phyloP scores from a whole-genome alignment of 257 asterid species.

The Thymus quinquecostatus region DNA sequence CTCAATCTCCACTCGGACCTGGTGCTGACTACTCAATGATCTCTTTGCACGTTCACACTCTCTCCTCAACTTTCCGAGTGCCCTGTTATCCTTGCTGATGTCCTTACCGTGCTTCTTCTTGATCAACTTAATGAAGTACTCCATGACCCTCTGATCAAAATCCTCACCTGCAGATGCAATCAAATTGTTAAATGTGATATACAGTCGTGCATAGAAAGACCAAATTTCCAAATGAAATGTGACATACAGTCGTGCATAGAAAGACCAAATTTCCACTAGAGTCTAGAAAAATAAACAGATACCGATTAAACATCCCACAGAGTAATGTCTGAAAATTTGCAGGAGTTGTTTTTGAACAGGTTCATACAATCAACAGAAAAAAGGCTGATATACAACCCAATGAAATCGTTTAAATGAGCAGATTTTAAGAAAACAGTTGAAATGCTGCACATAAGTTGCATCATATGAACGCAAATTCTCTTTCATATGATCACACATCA shows the following conservation, averaged over 20 bases:
- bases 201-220: not conserved
- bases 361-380: not conserved
- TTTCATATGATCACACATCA: not conserved
- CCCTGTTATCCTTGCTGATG: slow-evolving; percentile 96
- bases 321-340: not conserved
- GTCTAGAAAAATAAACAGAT: not conserved
- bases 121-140: slow-evolving; percentile 90
- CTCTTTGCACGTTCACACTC: slow-evolving; percentile 95
- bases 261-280: not conserved
- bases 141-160: slow-evolving; percentile 96
- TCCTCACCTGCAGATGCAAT: slow-evolving; percentile 75
- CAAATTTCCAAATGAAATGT: not conserved
- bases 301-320: not conserved
- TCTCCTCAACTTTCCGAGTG: slow-evolving; percentile 94
- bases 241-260: not conserved
- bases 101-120: slow-evolving; percentile 96
- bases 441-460: not conserved
- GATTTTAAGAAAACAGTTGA: not conserved
- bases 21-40: slow-evolving; percentile 97
- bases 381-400: not conserved
- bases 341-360: not conserved
- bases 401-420: not conserved
- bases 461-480: not conserved
- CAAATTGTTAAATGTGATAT: slow-evolving; percentile 9
- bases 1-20: slow-evolving; percentile 93